These are phyloP conservation scores for Capsicum baccatum DNA, from an alignment of 257 asterid genomes.

Conservation along the genomic window DNA sequence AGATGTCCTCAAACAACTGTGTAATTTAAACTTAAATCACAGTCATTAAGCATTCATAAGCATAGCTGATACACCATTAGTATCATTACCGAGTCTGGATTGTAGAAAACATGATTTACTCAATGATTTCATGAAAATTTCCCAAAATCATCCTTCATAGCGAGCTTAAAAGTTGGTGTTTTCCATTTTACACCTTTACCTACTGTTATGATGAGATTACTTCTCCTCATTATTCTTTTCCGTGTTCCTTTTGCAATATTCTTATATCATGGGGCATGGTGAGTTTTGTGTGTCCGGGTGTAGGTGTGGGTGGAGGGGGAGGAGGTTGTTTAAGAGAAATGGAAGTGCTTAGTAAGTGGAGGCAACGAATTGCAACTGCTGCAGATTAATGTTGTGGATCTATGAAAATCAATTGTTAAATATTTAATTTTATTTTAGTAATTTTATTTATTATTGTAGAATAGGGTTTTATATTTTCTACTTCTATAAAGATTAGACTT, in stretches of 20 bases:
- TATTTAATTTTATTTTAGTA: no score
- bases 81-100: background rate
- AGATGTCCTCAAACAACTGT: background rate
- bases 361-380: background rate
- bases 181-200: background rate
- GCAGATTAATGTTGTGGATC: background rate
- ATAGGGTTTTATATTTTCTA: no score
- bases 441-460: no score
- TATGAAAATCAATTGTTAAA: no score
- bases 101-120: background rate
- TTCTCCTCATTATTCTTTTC: background rate
- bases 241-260: background rate
- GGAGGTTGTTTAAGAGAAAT: background rate
- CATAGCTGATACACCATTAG: background rate
- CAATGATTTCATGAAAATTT: background rate
- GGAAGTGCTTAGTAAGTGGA: background rate
- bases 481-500: no score
- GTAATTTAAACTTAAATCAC: background rate
- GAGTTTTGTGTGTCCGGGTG: background rate
- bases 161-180: background rate
- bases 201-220: background rate
- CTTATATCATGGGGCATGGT: background rate
- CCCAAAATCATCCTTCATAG: background rate
- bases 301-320: background rate
- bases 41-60: conserved; percentile 7